Conservation (phyloP, 106 monocot species). For the Dioscorea dumetorum region DNA sequence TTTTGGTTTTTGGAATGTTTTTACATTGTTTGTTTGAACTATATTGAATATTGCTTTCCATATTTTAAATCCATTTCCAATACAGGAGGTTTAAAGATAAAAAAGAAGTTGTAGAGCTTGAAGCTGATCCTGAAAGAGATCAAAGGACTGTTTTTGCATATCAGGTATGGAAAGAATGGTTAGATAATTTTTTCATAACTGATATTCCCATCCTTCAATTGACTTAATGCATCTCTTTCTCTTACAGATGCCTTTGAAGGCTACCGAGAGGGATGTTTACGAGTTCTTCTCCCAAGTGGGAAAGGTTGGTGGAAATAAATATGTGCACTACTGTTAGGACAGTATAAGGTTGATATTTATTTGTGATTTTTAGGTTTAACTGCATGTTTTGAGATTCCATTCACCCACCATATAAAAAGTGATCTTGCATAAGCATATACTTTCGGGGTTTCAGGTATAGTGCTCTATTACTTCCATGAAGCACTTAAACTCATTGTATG, state of each 20-base stretch:
- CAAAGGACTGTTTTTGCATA: conserved; percentile 91
- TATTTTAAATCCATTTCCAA: background rate
- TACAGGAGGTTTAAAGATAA: conserved; percentile 53
- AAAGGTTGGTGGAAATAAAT: conserved; percentile 41
- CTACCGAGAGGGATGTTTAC: conserved; percentile 69
- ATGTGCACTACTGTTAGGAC: conserved; percentile 6
- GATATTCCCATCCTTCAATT: background rate
- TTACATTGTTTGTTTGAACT: no score
- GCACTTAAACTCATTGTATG: background rate
- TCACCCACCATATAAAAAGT: conserved; percentile 35
- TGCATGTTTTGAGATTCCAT: conserved; percentile 28
- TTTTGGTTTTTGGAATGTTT: no score
- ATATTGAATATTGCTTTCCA: background rate
- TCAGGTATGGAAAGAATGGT: conserved; percentile 29
- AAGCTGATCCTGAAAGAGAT: conserved; percentile 89
- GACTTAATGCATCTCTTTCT: background rate
- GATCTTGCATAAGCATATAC: conserved; percentile 26
- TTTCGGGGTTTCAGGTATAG: conserved; percentile 33
- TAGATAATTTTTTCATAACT: background rate
- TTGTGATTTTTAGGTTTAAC: conserved; percentile 39
- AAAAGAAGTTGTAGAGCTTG: conserved; percentile 49
- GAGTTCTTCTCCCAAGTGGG: conserved; percentile 84
- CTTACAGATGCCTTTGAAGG: conserved; percentile 68
- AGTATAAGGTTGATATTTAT: conserved; percentile 20
- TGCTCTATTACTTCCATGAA: conserved; percentile 24